Evolutionary conservation across 805 yeast species (phyloP).

Genomic region (Torulaspora quercuum): DNA sequence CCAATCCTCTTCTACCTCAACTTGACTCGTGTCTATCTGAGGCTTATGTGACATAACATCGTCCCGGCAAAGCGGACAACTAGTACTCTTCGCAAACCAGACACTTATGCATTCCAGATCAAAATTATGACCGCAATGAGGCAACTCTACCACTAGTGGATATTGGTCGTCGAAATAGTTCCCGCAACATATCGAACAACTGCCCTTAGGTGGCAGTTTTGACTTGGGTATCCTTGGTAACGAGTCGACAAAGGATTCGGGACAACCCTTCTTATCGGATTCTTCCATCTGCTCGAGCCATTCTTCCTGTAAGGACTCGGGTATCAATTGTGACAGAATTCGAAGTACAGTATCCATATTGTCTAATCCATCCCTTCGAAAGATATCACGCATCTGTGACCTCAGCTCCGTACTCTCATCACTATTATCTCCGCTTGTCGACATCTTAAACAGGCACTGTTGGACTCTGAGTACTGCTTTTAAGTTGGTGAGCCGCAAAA

Average conservation of each 20-base stretch:
- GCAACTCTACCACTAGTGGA: conserved; percentile 74
- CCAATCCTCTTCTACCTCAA: conserved; percentile 66
- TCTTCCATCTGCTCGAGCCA: conserved; percentile 29
- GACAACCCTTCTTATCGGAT: conserved; percentile 48
- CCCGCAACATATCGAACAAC: conserved; percentile 83
- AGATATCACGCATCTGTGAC: conserved; percentile 23
- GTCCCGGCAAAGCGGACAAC: conserved; percentile 85
- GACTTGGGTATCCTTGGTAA: conserved; percentile 64
- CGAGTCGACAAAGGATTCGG: conserved; percentile 67
- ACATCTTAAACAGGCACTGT: too few species aligned
- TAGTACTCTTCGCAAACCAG: conserved; percentile 71
- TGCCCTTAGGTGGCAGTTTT: conserved; percentile 45
- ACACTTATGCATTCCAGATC: conserved; percentile 90
- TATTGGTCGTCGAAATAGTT: conserved; percentile 66
- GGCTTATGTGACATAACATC: conserved; percentile 55
- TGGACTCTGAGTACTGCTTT: too few species aligned
- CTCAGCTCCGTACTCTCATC: conserved; percentile 26
- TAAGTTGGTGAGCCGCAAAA: too few species aligned
- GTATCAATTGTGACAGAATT: conserved; percentile 25
- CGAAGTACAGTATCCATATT: conserved; percentile 17
- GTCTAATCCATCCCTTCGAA: conserved; percentile 17
- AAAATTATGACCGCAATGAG: conserved; percentile 75
- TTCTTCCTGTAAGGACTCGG: conserved; percentile 28
- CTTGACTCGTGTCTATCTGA: conserved; percentile 46
- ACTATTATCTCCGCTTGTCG: conserved; percentile 9